Evolutionary conservation across 2,329 filamentous ascomycete genomes (phyloP).

Genomic region (Colletotrichum sp.): DNA sequence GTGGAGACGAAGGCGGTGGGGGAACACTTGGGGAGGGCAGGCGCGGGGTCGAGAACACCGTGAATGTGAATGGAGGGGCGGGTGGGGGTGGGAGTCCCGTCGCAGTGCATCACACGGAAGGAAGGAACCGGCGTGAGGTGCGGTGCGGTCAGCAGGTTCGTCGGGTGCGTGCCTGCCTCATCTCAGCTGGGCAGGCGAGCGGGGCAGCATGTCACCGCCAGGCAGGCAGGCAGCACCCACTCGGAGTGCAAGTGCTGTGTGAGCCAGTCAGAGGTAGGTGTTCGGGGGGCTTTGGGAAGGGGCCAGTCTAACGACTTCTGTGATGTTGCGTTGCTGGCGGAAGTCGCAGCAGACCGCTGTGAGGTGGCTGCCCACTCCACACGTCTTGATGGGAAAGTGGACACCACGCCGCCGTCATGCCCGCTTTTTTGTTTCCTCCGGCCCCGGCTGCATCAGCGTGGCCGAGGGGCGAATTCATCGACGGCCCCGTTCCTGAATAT

Average conservation of each 20-base stretch:
- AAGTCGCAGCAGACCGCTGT: neutral
- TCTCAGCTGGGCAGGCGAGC: neutral
- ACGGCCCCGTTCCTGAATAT: no score
- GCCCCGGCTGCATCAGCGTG: neutral
- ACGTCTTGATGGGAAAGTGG: neutral
- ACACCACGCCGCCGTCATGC: neutral
- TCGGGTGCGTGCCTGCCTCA: neutral
- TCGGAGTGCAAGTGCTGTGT: neutral
- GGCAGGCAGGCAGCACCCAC: neutral
- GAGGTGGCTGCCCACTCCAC: neutral
- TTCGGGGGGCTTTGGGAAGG: neutral
- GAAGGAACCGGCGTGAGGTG: neutral
- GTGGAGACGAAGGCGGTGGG: neutral
- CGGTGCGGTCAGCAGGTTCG: neutral
- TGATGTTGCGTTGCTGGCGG: neutral
- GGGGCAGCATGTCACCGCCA: neutral
- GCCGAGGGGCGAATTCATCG: no score
- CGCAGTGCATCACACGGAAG: neutral
- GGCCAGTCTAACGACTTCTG: neutral
- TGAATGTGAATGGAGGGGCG: no score
- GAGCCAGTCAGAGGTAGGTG: neutral
- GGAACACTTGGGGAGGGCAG: neutral
- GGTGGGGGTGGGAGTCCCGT: neutral
- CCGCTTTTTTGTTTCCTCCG: neutral
- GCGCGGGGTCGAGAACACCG: no score